Base-by-base conservation (phyloP, 1,139 yeast genomes). In the Chernovozyma aurita region DNA sequence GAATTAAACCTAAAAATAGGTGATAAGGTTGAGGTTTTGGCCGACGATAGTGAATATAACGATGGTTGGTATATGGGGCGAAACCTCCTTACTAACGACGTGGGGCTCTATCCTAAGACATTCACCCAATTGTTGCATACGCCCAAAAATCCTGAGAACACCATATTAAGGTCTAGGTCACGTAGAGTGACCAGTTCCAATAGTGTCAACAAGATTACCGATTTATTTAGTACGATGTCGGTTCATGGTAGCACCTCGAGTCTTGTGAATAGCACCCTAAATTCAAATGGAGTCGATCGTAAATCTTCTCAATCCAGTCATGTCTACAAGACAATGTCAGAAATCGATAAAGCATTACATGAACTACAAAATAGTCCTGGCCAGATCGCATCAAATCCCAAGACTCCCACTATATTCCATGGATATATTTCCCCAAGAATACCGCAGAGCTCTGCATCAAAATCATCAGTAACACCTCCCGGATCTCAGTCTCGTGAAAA, bases 1-100 rank as follows among this genome's bases (percentile, higher is more conserved):
- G 99, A 92, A 61, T 67, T 92, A 33, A 77, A 81, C 32, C 69
- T 92, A 45, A 72, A 70, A 34, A 78, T 84, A 18, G 97, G 97
- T 18, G 97, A 92, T 51, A 81, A 78, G 45, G 73, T 94, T 38
- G 94, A 88, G 56, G 88, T 92, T 13, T 73, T 94, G 20, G 87
- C 95, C 30, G 96, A 88, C 57, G 99, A 92, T 59, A 76, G 81
- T 43, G 97, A 86, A 51, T 92, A 85, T 59, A 85, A 86, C 47
- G 99, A 92, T 57, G 97, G 97, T n/a, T 92, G 99, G 99, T 92
- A 82, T 52, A 67, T 67, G 83, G 96, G 97, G 8, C 80, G 81
- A 44, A 88, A 90, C 48, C 57, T 85, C 37, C 55, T 73, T 33
- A 80, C 90, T 0, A 75, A 76, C 34, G 73, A 76, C 41, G 88